Percentiles rank a stretch among this genome's conserved stretches.
Evolutionary conservation across 352 stramenopile species (phyloP).

Genomic region (Globisporangium mamillatum): DNA sequence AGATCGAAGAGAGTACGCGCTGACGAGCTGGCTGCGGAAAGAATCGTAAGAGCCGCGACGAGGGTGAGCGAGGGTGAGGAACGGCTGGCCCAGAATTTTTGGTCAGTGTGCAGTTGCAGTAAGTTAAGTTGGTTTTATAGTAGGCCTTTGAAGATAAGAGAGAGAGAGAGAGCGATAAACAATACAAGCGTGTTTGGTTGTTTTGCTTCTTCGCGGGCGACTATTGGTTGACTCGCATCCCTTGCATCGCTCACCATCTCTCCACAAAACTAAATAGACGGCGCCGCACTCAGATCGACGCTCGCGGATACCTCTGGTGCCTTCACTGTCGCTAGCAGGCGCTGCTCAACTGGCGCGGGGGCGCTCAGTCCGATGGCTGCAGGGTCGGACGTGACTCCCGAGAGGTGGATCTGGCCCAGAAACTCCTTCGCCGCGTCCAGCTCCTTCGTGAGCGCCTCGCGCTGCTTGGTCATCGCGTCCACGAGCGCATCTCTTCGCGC

Average conservation of each 20-base stretch:
- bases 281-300: constrained; percentile 46
- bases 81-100: background rate
- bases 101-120: background rate
- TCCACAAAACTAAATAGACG: constrained; percentile 37
- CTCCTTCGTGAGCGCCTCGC: constrained; percentile 58
- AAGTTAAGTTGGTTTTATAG: constrained; percentile 4
- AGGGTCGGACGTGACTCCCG: constrained; percentile 32
- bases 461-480: constrained; percentile 67
- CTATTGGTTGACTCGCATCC: background rate
- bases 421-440: constrained; percentile 72
- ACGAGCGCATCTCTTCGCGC: constrained; percentile 56
- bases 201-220: background rate
- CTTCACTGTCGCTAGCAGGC: constrained; percentile 58
- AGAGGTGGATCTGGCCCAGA: constrained; percentile 59
- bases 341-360: constrained; percentile 59
- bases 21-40: constrained; percentile 71
- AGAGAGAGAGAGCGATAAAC: background rate
- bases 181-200: background rate
- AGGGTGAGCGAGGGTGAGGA: background rate
- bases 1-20: constrained; percentile 51
- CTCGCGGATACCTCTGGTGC: constrained; percentile 34
- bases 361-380: constrained; percentile 44
- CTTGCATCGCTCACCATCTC: background rate
- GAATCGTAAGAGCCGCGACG: constrained; percentile 11
- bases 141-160: background rate